Conservation (phyloP, 2,329 filamentous ascomycete species). For the Hypoxylon sp. region DNA sequence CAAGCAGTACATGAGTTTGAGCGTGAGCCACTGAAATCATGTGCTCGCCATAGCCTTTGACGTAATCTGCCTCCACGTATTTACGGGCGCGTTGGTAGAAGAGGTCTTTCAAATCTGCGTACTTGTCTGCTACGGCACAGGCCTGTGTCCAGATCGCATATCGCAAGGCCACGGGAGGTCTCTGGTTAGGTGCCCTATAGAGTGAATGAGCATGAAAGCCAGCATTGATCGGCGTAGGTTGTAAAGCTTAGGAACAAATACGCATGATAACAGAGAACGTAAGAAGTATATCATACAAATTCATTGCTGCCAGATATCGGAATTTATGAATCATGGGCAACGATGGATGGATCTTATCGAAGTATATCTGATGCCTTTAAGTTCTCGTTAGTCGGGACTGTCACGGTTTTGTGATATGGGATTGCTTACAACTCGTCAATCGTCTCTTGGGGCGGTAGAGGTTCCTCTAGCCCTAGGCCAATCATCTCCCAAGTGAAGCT, state of each 20-base stretch:
- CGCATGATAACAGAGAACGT: constrained; percentile 1
- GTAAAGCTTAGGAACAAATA: not conserved
- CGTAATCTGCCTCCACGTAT: constrained; percentile 89
- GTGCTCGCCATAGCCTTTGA: constrained; percentile 91
- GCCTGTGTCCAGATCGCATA: constrained; percentile 98
- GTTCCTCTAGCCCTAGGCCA: constrained; percentile 71
- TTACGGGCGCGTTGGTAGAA: constrained; percentile 93
- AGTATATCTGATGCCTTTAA: constrained; percentile 83
- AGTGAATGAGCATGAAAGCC: constrained; percentile 27
- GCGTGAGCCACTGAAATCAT: constrained; percentile 89
- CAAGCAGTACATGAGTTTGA: constrained; percentile 85
- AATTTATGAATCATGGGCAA: constrained; percentile 91
- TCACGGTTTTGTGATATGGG: not conserved
- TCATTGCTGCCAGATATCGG: constrained; percentile 89
- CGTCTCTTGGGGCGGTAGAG: constrained; percentile 70
- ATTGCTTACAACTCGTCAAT: constrained; percentile 83
- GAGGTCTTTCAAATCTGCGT: constrained; percentile 81
- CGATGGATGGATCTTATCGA: constrained; percentile 89
- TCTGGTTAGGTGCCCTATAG: constrained; percentile 79
- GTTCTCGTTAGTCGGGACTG: constrained; percentile 25
- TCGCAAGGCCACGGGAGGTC: constrained; percentile 87
- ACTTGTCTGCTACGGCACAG: constrained; percentile 88
- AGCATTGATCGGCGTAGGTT: constrained; percentile 4
- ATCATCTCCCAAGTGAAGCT: constrained; percentile 86
- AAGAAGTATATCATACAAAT: constrained; percentile 68